Percentiles rank a stretch among this genome's conserved stretches.
phyloP scores from a whole-genome alignment of 2,329 filamentous ascomycete genomes.

The Sordariomycetes sp. region DNA sequence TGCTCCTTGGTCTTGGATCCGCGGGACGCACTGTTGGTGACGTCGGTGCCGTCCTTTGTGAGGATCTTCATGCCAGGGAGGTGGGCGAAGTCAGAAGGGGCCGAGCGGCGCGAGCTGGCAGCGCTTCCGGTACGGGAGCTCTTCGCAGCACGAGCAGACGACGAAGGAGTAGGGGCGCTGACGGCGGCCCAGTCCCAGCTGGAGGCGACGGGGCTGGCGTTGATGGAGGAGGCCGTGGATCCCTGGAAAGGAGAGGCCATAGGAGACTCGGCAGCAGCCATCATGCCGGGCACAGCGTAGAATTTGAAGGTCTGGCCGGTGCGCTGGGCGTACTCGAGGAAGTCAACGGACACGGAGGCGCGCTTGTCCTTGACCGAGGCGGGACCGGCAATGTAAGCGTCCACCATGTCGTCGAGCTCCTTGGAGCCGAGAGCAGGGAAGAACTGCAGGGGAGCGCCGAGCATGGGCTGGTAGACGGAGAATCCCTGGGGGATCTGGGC shows the following conservation, averaged over 20 bases:
- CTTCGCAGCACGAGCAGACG: slow-evolving; percentile 16
- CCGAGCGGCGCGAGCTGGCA: slow-evolving; percentile 14
- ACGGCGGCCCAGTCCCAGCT: slow-evolving; percentile 36
- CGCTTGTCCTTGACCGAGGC: slow-evolving; percentile 49
- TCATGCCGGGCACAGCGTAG: slow-evolving; percentile 35
- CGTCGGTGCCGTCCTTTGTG: slow-evolving; percentile 52
- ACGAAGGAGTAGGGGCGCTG: slow-evolving; percentile 16
- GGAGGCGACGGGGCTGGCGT: slow-evolving; percentile 38
- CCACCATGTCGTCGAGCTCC: slow-evolving; percentile 52
- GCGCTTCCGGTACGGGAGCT: slow-evolving; percentile 5
- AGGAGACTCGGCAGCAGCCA: slow-evolving; percentile 25
- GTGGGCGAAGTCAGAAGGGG: slow-evolving; percentile 35
- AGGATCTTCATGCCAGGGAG: slow-evolving; percentile 59
- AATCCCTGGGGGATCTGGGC: slow-evolving; percentile 41
- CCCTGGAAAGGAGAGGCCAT: slow-evolving; percentile 29
- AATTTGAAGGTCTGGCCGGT: slow-evolving; percentile 54
- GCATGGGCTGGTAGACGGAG: slow-evolving; percentile 49
- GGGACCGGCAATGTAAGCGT: slow-evolving; percentile 45
- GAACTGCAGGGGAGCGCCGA: slow-evolving; percentile 54
- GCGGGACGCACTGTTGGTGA: slow-evolving; percentile 52
- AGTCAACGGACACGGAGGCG: slow-evolving; percentile 47
- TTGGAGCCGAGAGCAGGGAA: slow-evolving; percentile 53
- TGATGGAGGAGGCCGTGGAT: slow-evolving; percentile 38
- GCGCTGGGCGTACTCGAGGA: slow-evolving; percentile 41
- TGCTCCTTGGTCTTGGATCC: slow-evolving; percentile 61